Percentiles rank a stretch among this genome's conserved stretches.
Evolutionary conservation across 2,329 filamentous ascomycete species (phyloP).

Genomic region (Colletotrichum cuscutae): DNA sequence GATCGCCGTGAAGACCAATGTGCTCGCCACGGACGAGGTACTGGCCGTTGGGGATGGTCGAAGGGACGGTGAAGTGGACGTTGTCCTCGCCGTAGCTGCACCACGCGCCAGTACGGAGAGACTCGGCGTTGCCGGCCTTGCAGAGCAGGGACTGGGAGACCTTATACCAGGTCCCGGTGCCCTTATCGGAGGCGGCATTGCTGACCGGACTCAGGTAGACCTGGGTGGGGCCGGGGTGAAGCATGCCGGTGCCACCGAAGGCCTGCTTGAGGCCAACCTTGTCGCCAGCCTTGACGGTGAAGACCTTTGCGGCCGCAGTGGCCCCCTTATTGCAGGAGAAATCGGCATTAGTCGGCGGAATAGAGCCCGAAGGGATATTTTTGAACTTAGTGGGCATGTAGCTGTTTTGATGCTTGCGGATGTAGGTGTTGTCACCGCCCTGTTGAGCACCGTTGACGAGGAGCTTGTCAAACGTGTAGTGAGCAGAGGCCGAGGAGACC

Average conservation of each 20-base stretch:
- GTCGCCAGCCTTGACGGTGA: conserved; percentile 35
- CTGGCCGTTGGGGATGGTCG: conserved; percentile 50
- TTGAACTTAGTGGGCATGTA: conserved; percentile 37
- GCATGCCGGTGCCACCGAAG: conserved; percentile 34
- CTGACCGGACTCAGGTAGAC: conserved; percentile 35
- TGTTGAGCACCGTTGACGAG: conserved; percentile 36
- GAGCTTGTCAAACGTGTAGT: conserved; percentile 41
- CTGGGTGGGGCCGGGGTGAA: conserved; percentile 36
- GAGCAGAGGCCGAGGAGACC: conserved; percentile 24
- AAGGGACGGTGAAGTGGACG: conserved; percentile 49
- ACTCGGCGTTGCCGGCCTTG: conserved; percentile 27
- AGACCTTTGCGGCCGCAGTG: conserved; percentile 17
- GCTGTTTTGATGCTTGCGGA: conserved; percentile 34
- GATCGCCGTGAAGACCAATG: conserved; percentile 55
- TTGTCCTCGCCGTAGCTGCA: conserved; percentile 37
- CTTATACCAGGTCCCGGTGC: conserved; percentile 41
- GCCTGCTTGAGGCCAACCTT: conserved; percentile 32
- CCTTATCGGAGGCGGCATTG: conserved; percentile 35
- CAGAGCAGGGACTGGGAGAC: conserved; percentile 36
- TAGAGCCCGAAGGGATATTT: conserved; percentile 26
- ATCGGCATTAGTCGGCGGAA: conserved; percentile 22
- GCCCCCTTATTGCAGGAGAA: conserved; percentile 32
- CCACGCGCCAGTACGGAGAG: conserved; percentile 27
- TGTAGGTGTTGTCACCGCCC: conserved; percentile 37
- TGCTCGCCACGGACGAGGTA: conserved; percentile 58